These are phyloP conservation scores for Amauroascus niger DNA, from an alignment of 2,329 filamentous ascomycete species.

Conservation along the genomic window DNA sequence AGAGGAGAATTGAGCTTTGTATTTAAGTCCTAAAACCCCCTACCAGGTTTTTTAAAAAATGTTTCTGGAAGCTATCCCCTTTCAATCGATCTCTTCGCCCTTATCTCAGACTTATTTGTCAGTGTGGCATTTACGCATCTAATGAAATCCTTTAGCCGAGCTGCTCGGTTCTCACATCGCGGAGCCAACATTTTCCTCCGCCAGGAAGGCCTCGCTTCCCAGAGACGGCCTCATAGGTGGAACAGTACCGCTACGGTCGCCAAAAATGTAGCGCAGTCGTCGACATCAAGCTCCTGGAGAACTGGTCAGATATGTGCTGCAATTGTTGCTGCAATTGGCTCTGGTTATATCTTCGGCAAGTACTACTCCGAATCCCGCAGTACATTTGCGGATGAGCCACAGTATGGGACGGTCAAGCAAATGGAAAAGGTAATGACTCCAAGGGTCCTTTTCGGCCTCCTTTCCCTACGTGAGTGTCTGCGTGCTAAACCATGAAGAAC, in stretches of 20 bases:
- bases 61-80: too few species aligned
- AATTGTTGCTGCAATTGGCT: constrained; percentile 41
- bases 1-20: background rate
- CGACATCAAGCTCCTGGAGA: constrained; percentile 4
- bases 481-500: constrained; percentile 3
- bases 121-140: too few species aligned
- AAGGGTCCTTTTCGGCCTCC: background rate
- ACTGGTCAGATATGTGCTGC: constrained; percentile 31
- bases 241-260: constrained; percentile 10
- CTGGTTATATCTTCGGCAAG: constrained; percentile 45
- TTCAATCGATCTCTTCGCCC: background rate
- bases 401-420: constrained; percentile 33
- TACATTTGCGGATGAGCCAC: constrained; percentile 23
- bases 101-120: background rate
- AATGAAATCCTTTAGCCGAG: constrained; percentile 20
- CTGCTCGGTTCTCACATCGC: constrained; percentile 8
- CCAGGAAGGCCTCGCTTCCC: background rate
- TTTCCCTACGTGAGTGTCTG: background rate
- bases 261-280: background rate
- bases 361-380: constrained; percentile 30
- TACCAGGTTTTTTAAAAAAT: background rate
- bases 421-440: constrained; percentile 31
- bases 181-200: constrained; percentile 4
- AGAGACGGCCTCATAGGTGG: constrained; percentile 10
- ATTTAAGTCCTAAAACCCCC: background rate